phyloP scores from a whole-genome alignment of 306 rosid species.

The Castanospermum australe region DNA sequence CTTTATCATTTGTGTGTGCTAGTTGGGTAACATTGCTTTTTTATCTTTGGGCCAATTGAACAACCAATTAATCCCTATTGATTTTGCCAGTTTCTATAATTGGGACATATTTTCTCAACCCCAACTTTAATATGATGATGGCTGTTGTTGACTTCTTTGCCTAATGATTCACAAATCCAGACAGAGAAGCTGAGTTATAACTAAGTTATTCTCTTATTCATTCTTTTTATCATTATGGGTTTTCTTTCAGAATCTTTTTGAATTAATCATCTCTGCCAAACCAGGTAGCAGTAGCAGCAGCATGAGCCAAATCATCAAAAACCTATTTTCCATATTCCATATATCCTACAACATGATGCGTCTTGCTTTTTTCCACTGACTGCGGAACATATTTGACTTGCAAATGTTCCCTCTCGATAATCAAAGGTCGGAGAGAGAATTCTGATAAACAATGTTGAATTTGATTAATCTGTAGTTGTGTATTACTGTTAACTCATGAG shows the following conservation, averaged over 20 bases:
- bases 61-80: slow-evolving; percentile 19
- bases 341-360: not conserved
- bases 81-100: slow-evolving; percentile 15
- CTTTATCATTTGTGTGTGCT: slow-evolving; percentile 31
- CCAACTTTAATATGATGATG: slow-evolving; percentile 33
- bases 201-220: not conserved
- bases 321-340: not conserved
- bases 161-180: slow-evolving; percentile 10
- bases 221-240: not conserved
- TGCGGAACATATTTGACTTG: slow-evolving; percentile 46
- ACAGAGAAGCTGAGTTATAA: not conserved
- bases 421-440: not conserved
- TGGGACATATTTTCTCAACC: slow-evolving; percentile 48
- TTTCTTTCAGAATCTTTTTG: not conserved
- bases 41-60: slow-evolving; percentile 27
- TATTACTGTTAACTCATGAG: not conserved
- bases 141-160: slow-evolving; percentile 38
- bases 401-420: not conserved
- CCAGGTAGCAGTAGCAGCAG: not conserved
- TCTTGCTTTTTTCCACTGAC: slow-evolving; percentile 46
- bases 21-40: slow-evolving; percentile 36
- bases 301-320: not conserved
- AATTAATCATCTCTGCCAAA: not conserved
- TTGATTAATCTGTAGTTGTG: not conserved
- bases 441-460: not conserved